A percentile compares a stretch with the other conserved stretches of the same genome.
Conservation (phyloP, 2,329 filamentous ascomycete species). For the Sporothrix phasma region DNA sequence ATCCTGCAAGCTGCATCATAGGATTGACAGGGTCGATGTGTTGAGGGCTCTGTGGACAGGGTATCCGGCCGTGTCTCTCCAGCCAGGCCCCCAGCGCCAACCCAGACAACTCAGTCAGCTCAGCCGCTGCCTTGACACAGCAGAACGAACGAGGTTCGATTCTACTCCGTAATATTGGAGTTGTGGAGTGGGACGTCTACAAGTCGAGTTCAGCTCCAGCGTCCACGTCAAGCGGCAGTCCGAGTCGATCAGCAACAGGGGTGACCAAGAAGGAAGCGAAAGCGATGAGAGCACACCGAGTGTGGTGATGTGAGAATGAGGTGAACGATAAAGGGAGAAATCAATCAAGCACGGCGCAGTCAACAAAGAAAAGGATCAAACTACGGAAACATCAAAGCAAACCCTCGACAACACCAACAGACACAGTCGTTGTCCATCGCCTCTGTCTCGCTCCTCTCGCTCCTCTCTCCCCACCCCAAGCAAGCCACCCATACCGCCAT, state of each 20-base stretch:
- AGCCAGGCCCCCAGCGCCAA: too few species aligned
- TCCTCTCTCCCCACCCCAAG: too few species aligned
- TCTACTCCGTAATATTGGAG: too few species aligned
- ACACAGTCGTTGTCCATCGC: too few species aligned
- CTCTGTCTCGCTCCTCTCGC: too few species aligned
- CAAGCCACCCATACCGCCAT: background rate
- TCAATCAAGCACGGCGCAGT: background rate
- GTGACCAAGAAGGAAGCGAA: background rate
- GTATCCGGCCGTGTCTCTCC: too few species aligned
- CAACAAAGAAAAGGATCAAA: background rate
- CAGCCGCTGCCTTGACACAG: background rate
- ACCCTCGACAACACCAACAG: too few species aligned
- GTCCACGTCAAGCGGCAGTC: background rate
- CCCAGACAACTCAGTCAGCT: background rate
- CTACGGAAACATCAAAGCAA: too few species aligned
- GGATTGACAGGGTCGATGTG: background rate
- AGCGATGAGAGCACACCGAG: background rate
- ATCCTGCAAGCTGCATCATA: background rate
- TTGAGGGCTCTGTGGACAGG: background rate
- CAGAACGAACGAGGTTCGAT: background rate
- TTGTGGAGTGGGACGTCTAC: too few species aligned
- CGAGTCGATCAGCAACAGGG: background rate
- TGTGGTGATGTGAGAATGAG: background rate
- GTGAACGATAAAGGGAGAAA: background rate
- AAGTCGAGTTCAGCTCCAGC: background rate